A percentile compares a stretch with the other conserved stretches of the same genome.
phyloP scores from a whole-genome alignment of 306 rosid genomes.

The Cyclanthera cordifolia region DNA sequence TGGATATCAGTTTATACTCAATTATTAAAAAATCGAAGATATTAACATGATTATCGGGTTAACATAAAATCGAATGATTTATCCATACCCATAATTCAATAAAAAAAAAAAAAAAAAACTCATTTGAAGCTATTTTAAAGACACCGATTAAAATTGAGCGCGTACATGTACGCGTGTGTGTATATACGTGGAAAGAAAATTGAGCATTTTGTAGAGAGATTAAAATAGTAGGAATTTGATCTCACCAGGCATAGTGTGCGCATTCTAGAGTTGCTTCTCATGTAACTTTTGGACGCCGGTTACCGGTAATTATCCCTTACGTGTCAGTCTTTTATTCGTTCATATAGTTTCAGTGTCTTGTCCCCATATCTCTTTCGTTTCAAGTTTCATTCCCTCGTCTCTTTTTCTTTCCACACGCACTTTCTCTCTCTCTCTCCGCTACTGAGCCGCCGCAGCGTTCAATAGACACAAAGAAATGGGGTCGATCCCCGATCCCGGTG shows the following conservation, averaged over 20 bases:
- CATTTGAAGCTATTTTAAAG: too few relatives aligned
- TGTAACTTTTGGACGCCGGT: constrained; percentile 20
- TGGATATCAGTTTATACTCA: too few relatives aligned
- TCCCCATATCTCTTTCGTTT: constrained; percentile 16
- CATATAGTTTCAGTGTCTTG: constrained; percentile 36
- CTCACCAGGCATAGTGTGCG: constrained; percentile 27
- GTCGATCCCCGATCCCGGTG: constrained; percentile 99
- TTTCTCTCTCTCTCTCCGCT: constrained; percentile 16
- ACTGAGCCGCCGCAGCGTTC: constrained; percentile 8
- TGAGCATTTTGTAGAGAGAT: too few relatives aligned
- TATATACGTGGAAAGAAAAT: too few relatives aligned
- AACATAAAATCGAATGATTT: too few relatives aligned
- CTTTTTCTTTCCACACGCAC: constrained; percentile 23
- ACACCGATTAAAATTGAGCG: too few relatives aligned
- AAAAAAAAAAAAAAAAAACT: too few relatives aligned
- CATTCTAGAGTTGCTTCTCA: constrained; percentile 31
- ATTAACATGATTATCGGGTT: too few relatives aligned
- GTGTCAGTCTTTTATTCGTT: constrained; percentile 27
- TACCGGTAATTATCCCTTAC: constrained; percentile 21
- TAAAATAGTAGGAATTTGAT: neutral
- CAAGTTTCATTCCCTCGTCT: neutral
- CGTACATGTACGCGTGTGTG: too few relatives aligned
- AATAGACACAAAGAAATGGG: constrained; percentile 37
- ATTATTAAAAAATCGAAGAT: too few relatives aligned
- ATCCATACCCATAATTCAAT: too few relatives aligned